phyloP scores from a whole-genome alignment of 1,284 basidiomycete genomes.

The Porogramme epimiltina region DNA sequence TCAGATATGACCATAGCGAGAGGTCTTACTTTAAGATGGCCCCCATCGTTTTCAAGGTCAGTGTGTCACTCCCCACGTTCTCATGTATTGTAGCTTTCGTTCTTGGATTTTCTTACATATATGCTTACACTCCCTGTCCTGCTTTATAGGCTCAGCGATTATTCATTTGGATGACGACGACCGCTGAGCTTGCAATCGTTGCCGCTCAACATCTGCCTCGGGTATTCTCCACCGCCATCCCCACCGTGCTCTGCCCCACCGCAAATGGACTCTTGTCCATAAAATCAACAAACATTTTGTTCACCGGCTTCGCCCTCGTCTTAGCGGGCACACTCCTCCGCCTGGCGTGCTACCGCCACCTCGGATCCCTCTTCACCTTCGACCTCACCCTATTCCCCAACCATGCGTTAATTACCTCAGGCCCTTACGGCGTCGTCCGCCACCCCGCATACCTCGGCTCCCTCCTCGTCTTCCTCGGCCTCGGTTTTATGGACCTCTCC shows the following conservation, averaged over 20 bases:
- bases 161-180: constrained; percentile 50
- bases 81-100: background rate
- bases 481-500: constrained; percentile 53
- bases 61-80: background rate
- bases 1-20: constrained; percentile 58
- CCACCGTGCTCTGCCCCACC: constrained; percentile 25
- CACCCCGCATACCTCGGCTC: constrained; percentile 34
- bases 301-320: constrained; percentile 51
- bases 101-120: background rate
- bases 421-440: constrained; percentile 55
- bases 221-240: constrained; percentile 28
- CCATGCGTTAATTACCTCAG: constrained; percentile 56
- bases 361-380: constrained; percentile 62
- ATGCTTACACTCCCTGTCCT: background rate
- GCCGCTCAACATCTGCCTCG: constrained; percentile 35
- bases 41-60: constrained; percentile 57
- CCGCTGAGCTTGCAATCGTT: constrained; percentile 50
- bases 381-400: constrained; percentile 57
- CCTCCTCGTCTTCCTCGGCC: constrained; percentile 45
- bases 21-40: constrained; percentile 57
- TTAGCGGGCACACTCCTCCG: constrained; percentile 46
- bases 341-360: constrained; percentile 39
- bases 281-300: constrained; percentile 46
- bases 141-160: constrained; percentile 54
- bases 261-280: constrained; percentile 29